Evolutionary conservation across 139 green algal genomes (phyloP), one percentile per base, ranked within the genome.

Genomic region (Ettlia oleoabundans): DNA sequence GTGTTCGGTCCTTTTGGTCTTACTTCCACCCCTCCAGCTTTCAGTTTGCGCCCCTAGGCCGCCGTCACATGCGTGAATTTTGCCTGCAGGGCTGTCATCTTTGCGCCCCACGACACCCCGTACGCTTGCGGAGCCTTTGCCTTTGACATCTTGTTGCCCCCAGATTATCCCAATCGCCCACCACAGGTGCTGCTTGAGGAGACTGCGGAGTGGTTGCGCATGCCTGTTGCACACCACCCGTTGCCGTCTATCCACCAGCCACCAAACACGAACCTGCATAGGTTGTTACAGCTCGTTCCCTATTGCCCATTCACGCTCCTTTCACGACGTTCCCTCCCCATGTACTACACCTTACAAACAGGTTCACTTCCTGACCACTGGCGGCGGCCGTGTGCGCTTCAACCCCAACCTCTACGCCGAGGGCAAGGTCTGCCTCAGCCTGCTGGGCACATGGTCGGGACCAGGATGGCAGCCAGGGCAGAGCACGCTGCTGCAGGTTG

Each of bases 401-500:
- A 95, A 95, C 82, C 92, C 92, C 52, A 95, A 95, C 82, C 85
- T 95, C n/a, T 96, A 96, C 71, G 53, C 85, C 22, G 85, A 76
- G 47, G 81, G 81, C 83, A 86, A 90, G 86, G 91, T 95, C 78
- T 95, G 92, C 83, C 77, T 95, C 64, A 88, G 69, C 18, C 86
- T 95, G 68, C 86, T 95, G 69, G 92, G 92, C 78, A 95, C 92
- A 28, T 95, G 92, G 92, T 0, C 37, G 0, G 92, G 92, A 1
- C 88, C 88, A 30, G 32, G 37, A 55, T 97, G 94, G 94, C 88
- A 94, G 85, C 88, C 94, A 1, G 51, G 63, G 13, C 79, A 79
- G 47, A 91, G 82, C 78, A 93, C 83, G 55, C 78, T 96, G 58
- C 93, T 92, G 53, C 94, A 97, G 84, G 83, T 93, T n/a, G n/a